Evolutionary conservation across 129 eudicot genomes (phyloP).

Genomic region (Solidago caesia): DNA sequence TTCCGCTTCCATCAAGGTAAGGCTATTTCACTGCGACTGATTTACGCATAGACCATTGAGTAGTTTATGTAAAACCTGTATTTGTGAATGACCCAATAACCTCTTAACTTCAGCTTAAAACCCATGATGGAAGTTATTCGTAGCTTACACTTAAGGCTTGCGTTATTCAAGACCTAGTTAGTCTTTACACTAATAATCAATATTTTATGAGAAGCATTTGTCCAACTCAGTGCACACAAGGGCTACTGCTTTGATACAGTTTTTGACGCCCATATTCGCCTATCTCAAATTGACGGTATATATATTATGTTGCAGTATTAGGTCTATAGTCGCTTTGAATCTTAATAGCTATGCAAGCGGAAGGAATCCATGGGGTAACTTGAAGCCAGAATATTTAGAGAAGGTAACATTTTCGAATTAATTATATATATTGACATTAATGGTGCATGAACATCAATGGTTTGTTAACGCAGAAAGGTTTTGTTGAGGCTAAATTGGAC

Average conservation of each 20-base stretch:
- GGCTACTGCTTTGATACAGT: no score
- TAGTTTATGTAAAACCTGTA: neutral
- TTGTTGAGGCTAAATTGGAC: conserved; percentile 84
- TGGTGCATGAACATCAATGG: neutral
- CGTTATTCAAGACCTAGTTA: no score
- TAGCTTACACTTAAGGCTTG: neutral
- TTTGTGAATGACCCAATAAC: neutral
- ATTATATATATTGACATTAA: neutral
- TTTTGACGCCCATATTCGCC: no score
- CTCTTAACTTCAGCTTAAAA: neutral
- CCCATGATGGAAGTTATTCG: neutral
- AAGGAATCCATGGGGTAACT: conserved; percentile 88
- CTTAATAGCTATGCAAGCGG: conserved; percentile 91
- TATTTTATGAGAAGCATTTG: no score
- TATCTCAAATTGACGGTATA: neutral
- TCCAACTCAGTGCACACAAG: no score
- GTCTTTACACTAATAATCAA: neutral
- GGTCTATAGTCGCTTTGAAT: conserved; percentile 78
- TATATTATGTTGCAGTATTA: conserved; percentile 46
- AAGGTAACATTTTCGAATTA: conserved; percentile 46
- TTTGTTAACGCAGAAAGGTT: conserved; percentile 64
- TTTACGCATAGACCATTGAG: neutral
- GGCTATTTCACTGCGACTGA: neutral
- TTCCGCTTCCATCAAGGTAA: conserved; percentile 67
- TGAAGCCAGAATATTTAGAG: conserved; percentile 77